Conservation (phyloP, 331 rosid species). For the Quercus phellos region DNA sequence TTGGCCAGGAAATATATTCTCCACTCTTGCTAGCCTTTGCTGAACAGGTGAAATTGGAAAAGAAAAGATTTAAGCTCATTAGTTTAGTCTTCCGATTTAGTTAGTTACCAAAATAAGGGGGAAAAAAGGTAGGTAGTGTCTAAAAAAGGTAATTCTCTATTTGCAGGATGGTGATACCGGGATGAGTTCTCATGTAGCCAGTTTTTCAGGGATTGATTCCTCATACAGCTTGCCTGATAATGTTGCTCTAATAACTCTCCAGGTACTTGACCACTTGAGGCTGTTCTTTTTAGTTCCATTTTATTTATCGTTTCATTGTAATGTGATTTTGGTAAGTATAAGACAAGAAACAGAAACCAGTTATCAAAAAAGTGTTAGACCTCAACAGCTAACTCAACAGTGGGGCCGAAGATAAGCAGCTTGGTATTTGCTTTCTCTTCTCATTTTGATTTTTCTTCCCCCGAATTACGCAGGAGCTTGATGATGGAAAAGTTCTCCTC, state of each 20-base stretch:
- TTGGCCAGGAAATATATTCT: conserved; percentile 74
- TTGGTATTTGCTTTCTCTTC: conserved; percentile 1
- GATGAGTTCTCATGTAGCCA: conserved; percentile 42
- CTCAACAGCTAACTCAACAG: background rate
- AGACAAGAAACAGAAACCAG: background rate
- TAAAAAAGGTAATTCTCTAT: background rate
- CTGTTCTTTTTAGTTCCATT: background rate
- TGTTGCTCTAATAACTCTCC: conserved; percentile 76
- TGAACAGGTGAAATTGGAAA: conserved; percentile 48
- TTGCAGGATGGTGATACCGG: conserved; percentile 69
- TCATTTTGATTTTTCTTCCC: background rate
- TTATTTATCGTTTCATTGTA: background rate
- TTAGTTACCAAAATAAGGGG: background rate
- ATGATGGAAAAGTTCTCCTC: conserved; percentile 62
- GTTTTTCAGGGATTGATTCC: conserved; percentile 65
- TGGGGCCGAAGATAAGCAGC: background rate
- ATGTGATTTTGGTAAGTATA: background rate
- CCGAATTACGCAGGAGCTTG: conserved; percentile 50
- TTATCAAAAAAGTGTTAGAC: background rate
- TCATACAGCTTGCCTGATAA: conserved; percentile 85
- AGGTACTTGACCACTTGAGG: conserved; percentile 35
- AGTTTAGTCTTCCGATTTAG: background rate
- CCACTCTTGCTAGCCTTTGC: conserved; percentile 75
- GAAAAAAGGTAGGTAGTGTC: too few relatives aligned
- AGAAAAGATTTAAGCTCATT: background rate